Conservation (phyloP, 768 basidiomycete species). For the Agrocybe pediades region DNA sequence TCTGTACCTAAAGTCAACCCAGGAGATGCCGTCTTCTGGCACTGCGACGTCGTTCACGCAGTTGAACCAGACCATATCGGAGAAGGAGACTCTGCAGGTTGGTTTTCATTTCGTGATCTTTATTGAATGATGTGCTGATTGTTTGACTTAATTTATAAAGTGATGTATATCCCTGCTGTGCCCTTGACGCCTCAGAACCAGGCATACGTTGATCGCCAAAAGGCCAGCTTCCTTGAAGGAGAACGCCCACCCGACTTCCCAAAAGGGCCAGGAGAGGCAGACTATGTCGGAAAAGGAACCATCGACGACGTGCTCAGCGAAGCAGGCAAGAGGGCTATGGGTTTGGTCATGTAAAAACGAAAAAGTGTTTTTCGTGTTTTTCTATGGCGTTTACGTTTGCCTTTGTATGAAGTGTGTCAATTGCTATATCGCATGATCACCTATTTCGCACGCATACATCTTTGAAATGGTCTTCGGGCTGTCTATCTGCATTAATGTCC, state of each 20-base stretch:
- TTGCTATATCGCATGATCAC: not conserved
- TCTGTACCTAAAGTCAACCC: constrained; percentile 71
- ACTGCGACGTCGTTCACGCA: constrained; percentile 57
- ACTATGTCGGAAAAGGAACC: constrained; percentile 36
- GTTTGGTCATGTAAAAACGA: constrained; percentile 19
- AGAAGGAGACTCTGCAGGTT: constrained; percentile 55
- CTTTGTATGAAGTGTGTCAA: not conserved
- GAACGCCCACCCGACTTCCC: constrained; percentile 76
- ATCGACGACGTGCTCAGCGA: constrained; percentile 36
- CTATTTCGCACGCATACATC: not conserved
- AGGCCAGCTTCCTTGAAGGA: constrained; percentile 58
- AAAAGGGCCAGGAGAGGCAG: constrained; percentile 37
- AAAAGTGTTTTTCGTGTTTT: not conserved
- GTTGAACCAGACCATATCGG: constrained; percentile 58
- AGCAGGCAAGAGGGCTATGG: constrained; percentile 43
- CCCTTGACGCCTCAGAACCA: constrained; percentile 65
- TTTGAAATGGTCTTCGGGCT: not conserved
- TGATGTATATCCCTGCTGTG: constrained; percentile 80
- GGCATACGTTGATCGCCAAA: constrained; percentile 64
- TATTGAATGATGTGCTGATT: not conserved
- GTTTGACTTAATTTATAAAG: constrained; percentile 28
- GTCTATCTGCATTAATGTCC: not conserved
- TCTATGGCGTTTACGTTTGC: too few relatives aligned
- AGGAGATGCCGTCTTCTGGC: constrained; percentile 83
- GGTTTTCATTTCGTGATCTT: not conserved